Conservation (phyloP, 2,329 filamentous ascomycete species). For the Colletotrichum sp. region DNA sequence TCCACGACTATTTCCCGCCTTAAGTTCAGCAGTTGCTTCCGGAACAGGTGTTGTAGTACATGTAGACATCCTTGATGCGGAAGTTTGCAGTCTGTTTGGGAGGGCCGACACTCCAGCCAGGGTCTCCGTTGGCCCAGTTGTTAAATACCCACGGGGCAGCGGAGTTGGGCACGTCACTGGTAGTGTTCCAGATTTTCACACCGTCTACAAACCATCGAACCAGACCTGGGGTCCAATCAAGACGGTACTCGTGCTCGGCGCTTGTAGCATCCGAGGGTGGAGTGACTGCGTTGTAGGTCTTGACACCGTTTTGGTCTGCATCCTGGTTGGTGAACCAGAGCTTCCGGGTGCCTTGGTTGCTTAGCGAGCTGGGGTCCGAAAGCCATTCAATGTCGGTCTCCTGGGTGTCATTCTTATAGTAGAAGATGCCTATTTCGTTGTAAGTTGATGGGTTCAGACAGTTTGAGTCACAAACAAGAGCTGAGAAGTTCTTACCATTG, state of each 20-base stretch:
- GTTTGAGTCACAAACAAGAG: no score
- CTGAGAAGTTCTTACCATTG: slow-evolving; percentile 26
- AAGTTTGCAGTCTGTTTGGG: slow-evolving; percentile 30
- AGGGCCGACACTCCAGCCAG: slow-evolving; percentile 32
- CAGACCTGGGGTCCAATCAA: slow-evolving; percentile 32
- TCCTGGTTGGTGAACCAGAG: slow-evolving; percentile 37
- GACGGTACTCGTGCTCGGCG: slow-evolving; percentile 34
- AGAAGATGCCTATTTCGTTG: slow-evolving; percentile 30
- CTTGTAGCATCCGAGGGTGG: slow-evolving; percentile 27
- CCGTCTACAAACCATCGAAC: slow-evolving; percentile 32
- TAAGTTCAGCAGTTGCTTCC: background rate
- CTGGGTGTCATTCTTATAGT: slow-evolving; percentile 30
- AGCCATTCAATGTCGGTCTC: slow-evolving; percentile 38
- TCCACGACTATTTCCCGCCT: fast-evolving
- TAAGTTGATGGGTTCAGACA: background rate
- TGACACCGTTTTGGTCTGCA: slow-evolving; percentile 23
- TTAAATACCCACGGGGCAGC: slow-evolving; percentile 34
- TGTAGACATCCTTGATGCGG: slow-evolving; percentile 21
- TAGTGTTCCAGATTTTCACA: slow-evolving; percentile 28
- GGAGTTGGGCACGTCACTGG: slow-evolving; percentile 26
- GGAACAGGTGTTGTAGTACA: slow-evolving; percentile 33
- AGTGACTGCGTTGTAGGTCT: slow-evolving; percentile 14
- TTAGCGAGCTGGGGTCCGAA: slow-evolving; percentile 29
- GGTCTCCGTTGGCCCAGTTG: slow-evolving; percentile 36
- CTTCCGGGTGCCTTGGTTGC: slow-evolving; percentile 28